Evolutionary conservation across 805 yeast genomes (phyloP), one percentile per base, ranked within the genome.

Genomic region (Barnettozyma populi): DNA sequence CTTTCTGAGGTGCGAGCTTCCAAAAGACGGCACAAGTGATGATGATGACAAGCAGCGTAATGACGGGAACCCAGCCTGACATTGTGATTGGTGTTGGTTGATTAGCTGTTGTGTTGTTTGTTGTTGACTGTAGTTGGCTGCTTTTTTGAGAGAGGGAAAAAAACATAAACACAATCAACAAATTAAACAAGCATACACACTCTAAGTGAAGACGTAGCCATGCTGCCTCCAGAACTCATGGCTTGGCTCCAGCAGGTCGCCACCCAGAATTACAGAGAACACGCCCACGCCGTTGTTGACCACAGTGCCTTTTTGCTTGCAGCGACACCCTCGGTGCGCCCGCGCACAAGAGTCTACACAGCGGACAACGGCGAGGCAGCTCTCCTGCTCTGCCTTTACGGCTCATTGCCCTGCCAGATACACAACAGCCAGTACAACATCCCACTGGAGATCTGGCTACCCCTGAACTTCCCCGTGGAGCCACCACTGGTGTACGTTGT

Each of bases 1-100:
- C 86, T 57, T 83, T 78, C 67, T 84, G 84, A 41, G 97, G 97
- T 8, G 97, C 95, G 65, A 80, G 73, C 45, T 75, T 70, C 97
- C 97, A 90, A 50, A 90, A 82, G 39, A 75, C 71, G n/a, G 78
- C 73, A 13, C 89, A 79, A 38, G 78, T 67, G 21, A 73, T 75
- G 24, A 74, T 77, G 11, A 83, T 83, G 48, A 79, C 70, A 23
- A 82, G 59, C 52, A 89, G 72, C 27, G 80, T 84, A 49, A 78
- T 69, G 49, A 86, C 71, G 54, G 88, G 92, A 44, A 86, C 78
- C 46, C 45, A 50, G 37, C 46, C 40, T 19, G 42, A 29, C 51
- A 48, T 48, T 32, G 21, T 16, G 13, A 14, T 32, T 20, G 31
- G 41, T 34, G 36, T 18, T 16, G 37, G 10, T 35, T 35, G 23